Percentiles rank a stretch among this genome's conserved stretches.
Conservation (phyloP, 495 filamentous ascomycete genomes). For the Penicillium tannophilum region DNA sequence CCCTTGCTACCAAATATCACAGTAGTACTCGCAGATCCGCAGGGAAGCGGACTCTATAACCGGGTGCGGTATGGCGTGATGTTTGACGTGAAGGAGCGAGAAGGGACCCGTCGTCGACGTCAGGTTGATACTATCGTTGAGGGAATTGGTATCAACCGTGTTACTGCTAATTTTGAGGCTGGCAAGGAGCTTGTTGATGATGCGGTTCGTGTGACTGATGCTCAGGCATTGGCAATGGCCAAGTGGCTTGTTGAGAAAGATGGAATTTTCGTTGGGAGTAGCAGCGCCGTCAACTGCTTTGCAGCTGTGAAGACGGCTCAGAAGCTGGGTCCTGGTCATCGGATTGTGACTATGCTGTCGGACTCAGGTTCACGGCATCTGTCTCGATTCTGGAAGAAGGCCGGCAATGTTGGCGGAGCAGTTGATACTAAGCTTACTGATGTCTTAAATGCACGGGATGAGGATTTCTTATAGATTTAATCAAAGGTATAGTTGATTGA, state of each 20-base stretch:
- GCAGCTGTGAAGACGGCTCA: conserved; percentile 81
- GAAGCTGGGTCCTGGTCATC: conserved; percentile 71
- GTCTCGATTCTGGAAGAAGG: conserved; percentile 89
- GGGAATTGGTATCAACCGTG: conserved; percentile 90
- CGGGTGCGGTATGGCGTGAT: conserved; percentile 90
- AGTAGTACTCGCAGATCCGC: conserved; percentile 89
- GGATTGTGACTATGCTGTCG: conserved; percentile 88
- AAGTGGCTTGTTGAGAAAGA: conserved; percentile 94
- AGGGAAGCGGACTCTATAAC: conserved; percentile 92
- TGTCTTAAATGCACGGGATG: conserved; percentile 48
- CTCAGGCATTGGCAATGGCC: conserved; percentile 90
- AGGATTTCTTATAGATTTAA: conserved; percentile 31
- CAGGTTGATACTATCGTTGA: conserved; percentile 98
- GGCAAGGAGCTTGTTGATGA: conserved; percentile 84
- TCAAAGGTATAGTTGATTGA: conserved; percentile 8
- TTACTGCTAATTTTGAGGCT: conserved; percentile 89
- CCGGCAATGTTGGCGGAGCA: conserved; percentile 67
- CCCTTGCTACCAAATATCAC: conserved; percentile 60
- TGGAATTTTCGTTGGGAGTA: conserved; percentile 91
- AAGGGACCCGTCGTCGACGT: conserved; percentile 82
- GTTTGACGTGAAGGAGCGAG: conserved; percentile 84
- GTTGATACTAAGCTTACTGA: conserved; percentile 54
- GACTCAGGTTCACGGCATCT: conserved; percentile 90
- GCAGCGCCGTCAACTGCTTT: conserved; percentile 93
- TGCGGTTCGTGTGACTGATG: conserved; percentile 88